Evolutionary conservation across 108 stramenopile genomes (phyloP), one percentile per base, ranked within the genome.

Genomic region (Pelagomonas calceolata): DNA sequence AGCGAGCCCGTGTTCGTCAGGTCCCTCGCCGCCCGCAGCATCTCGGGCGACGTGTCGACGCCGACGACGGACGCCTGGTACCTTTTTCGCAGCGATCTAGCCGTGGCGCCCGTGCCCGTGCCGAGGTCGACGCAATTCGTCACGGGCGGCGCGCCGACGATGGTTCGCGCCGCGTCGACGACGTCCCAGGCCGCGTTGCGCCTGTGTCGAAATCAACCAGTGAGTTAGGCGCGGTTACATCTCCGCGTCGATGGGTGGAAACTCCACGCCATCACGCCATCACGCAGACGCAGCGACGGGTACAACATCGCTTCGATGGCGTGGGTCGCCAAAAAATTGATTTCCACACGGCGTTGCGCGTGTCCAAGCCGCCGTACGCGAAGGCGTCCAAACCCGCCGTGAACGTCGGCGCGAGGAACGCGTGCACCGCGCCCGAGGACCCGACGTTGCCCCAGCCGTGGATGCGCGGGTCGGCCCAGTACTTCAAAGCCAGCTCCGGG

Each of bases 401-500:
- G 51, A 60, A 60, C 21, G 26, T 4, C 26, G 51, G 51, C 51
- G 51, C 51, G 51, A 60, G 21, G 26, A 60, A 1, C 21, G 51
- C 51, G 51, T 60, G 51, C 21, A 60, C 18, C 21, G 26, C 51
- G 51, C 51, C 51, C 51, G 21, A 60, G 51, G 14, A 17, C 7
- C 51, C 51, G 21, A 4, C 7, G 51, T 60, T 60, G 21, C 51
- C 51, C 3, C 18, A 60, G 51, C 51, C 51, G 51, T 60, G 51
- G 51, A 60, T 60, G 51, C 51, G 51, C 51, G 51, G 51, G 51
- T 60, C 51, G 51, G 3, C 51, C 51, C 51, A 60, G 51, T 60
- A 60, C 26, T 4, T 26, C 51, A 26, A 17, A 3, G 51, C 51
- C 21, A 60, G 51, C 51, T 60, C 51, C 21, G 51, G 51, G 51